Evolutionary conservation across 2,329 filamentous ascomycete genomes (phyloP), one percentile per base, ranked within the genome.

Genomic region (Exophiala xenobiotica): DNA sequence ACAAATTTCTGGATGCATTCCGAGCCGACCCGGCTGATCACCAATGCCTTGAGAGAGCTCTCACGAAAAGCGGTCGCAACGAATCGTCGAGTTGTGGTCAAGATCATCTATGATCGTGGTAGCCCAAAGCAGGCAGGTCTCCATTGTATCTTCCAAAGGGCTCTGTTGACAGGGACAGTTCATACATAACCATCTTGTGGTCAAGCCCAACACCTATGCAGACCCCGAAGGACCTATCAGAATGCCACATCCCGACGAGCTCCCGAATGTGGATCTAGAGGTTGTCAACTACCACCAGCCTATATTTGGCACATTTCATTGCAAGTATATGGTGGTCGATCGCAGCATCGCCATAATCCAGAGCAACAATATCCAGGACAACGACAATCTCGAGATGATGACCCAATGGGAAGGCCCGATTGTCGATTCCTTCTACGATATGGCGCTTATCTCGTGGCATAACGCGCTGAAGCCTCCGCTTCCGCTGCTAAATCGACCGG

Each of bases 381-480:
- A 90, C 46, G 85, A 88, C 60, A 92, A 92, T 58, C 54, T 90
- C 49, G 88, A 92, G 67, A 90, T 92, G 87, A 83, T 89, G 79
- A 76, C 80, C 2, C 86, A 88, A 49, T 65, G 90, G 0, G 86
- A 91, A 68, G 88, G 88, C 0, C 81, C 86, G 0, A 87, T 91
- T 51, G 87, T 91, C 0, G 85, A 90, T 61, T 81, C 82, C 1
- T 68, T 91, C 19, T 90, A 89, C 64, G 88, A 92, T 57, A 83
- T 84, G 57, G 85, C 85, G 0, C 66, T 90, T 31, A 76, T 90
- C 6, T 86, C 83, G 0, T 92, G 87, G 87, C 75, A 85, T 57
- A 83, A 82, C 53, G 68, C 70, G 1, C 64, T 89, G 0, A 70
- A 82, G 0, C 83, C 85, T 1, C 74, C 80, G 0, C 65, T 87